Percentiles rank a stretch among this genome's conserved stretches.
These are phyloP conservation scores for Planoprotostelium fungivorum DNA, from an alignment of 78 protist species.

Conservation along the genomic window DNA sequence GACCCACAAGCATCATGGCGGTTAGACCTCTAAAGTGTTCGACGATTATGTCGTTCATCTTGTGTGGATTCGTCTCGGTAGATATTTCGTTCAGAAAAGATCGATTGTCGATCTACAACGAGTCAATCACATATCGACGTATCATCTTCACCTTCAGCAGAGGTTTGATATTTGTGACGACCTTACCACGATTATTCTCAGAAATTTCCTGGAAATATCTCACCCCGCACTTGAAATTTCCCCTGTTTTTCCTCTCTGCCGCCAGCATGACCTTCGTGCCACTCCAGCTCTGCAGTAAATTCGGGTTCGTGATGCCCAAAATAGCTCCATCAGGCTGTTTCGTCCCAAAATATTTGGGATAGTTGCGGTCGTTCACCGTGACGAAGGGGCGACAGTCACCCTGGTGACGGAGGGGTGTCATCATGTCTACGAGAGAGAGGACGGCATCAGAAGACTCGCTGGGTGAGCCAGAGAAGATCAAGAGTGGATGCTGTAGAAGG, in stretches of 20 bases:
- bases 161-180: not conserved
- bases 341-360: conserved; percentile 14
- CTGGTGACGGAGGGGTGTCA: conserved; percentile 37
- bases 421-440: conserved; percentile 45
- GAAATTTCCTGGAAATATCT: not conserved
- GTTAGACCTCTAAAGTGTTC: not conserved
- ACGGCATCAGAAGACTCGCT: conserved; percentile 47
- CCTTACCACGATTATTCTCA: too few relatives aligned
- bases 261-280: not conserved
- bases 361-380: conserved; percentile 74
- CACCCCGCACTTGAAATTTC: not conserved
- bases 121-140: too few relatives aligned
- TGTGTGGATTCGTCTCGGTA: not conserved
- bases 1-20: not conserved
- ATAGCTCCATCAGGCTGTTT: not conserved
- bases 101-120: not conserved
- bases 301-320: not conserved
- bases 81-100: not conserved
- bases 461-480: conserved; percentile 54
- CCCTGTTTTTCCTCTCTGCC: not conserved
- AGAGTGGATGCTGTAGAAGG: conserved; percentile 47
- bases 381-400: conserved; percentile 77
- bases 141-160: not conserved
- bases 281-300: not conserved
- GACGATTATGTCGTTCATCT: not conserved